These are phyloP conservation scores for Miscanthus lutarioriparius DNA, from an alignment of 176 grass and related monocot genomes.

Conservation along the genomic window DNA sequence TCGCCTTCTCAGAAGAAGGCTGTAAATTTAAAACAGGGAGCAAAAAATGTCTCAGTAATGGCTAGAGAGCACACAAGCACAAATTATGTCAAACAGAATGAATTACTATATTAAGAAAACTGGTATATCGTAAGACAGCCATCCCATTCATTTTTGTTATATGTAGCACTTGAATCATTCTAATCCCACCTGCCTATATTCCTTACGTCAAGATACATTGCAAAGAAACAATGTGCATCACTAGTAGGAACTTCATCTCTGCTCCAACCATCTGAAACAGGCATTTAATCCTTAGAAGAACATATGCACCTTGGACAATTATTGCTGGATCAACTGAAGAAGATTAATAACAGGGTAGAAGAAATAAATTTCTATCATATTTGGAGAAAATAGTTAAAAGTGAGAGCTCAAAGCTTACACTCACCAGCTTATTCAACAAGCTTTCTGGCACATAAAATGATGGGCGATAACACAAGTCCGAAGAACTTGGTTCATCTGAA, in stretches of 20 bases:
- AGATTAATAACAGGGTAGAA: conserved; percentile 60
- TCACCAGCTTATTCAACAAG: conserved; percentile 82
- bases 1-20: conserved; percentile 83
- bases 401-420: conserved; percentile 36
- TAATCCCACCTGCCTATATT: conserved; percentile 96
- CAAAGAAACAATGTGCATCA: conserved; percentile 77
- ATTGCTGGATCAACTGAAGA: conserved; percentile 77
- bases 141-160: conserved; percentile 47
- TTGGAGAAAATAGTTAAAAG: conserved; percentile 24
- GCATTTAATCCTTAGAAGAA: conserved; percentile 88
- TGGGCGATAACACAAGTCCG: conserved; percentile 49
- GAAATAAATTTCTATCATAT: conserved; percentile 53
- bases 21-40: conserved; percentile 41
- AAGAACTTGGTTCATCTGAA: conserved; percentile 45
- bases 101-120: conserved; percentile 19
- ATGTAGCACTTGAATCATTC: conserved; percentile 65
- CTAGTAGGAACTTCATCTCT: conserved; percentile 97
- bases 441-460: conserved; percentile 80
- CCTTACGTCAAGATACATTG: conserved; percentile 90
- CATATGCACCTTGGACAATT: conserved; percentile 67
- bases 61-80: conserved; percentile 31
- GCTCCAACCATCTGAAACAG: conserved; percentile 98
- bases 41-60: conserved; percentile 39
- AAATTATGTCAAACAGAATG: conserved; percentile 31
- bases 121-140: conserved; percentile 40